These are phyloP conservation scores for Psidium guajava DNA, from an alignment of 345 rosid genomes.

Conservation along the genomic window DNA sequence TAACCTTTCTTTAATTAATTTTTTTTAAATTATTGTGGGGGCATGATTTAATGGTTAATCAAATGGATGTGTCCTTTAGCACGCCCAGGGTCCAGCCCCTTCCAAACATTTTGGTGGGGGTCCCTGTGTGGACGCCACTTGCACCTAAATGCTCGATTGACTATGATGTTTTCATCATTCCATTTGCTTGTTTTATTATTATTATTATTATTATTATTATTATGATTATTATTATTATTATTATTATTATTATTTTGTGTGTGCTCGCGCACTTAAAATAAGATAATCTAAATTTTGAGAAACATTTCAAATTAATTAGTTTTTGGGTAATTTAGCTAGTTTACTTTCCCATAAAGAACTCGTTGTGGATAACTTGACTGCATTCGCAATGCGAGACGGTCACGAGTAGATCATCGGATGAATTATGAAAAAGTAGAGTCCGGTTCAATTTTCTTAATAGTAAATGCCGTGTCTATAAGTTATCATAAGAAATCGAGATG, in stretches of 20 bases:
- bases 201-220: no score
- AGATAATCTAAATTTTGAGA: neutral
- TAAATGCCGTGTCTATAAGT: neutral
- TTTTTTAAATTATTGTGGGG: neutral
- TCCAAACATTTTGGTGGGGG: conserved; percentile 2
- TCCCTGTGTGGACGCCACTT: neutral
- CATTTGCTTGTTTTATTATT: neutral
- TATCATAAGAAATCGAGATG: neutral
- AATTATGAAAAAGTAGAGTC: neutral
- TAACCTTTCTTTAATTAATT: neutral
- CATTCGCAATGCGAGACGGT: neutral
- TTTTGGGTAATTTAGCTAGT: neutral
- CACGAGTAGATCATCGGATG: accelerated
- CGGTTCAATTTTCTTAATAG: neutral
- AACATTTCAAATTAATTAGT: neutral
- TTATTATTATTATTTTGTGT: no score
- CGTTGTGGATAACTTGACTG: accelerated
- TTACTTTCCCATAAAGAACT: neutral
- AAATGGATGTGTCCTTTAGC: neutral
- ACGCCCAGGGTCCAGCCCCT: neutral
- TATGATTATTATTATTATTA: no score
- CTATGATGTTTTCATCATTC: neutral
- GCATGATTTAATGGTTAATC: neutral
- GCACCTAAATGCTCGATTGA: neutral
- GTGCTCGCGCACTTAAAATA: neutral